Base-by-base conservation (phyloP, 2,329 filamentous ascomycete species). In the Cordyceps pruinosa region DNA sequence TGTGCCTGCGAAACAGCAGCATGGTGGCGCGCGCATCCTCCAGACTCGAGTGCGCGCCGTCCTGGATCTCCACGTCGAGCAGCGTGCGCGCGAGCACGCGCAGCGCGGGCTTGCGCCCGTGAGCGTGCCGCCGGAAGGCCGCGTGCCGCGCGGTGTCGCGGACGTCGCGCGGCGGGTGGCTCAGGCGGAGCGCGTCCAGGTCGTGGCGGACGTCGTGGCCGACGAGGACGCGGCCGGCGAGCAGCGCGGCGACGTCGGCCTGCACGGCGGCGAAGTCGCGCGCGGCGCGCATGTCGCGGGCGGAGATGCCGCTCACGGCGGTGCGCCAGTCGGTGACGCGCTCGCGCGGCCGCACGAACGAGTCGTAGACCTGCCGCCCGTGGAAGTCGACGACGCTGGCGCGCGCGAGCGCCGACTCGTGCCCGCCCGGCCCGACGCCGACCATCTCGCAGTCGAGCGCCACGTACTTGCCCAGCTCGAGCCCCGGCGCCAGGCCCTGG, bases 401-500 rank as follows among this genome's bases (percentile, higher is more conserved):
- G 47, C 94, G 84, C 1, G 94, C 94, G 45, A 99, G 82, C 0
- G 85, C 85, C 35, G 90, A 91, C 67, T 85, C 82, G 61, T 86
- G 78, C 23, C 84, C 81, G 51, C 84, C 84, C 1, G 83, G 82
- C 0, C 88, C 89, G 13, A 95, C 84, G 48, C 93, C 94, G 26
- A 99, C 94, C 94, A 99, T 99, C 74, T 99, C 94, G 72, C 94
- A 99, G 75, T 99, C 94, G 47, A 99, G 83, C 21, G 89, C 88
- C 42, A 99, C 75, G 70, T 96, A 99, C 78, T 94, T 96, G 52
- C 93, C 94, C 21, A 92, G 75, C 54, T 90, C 83, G 35, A 87
- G 73, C 6, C 79, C 82, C 25, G 75, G 70, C 2, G 82, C 79
- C 4, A 84, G 74, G 1, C 87, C 87, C 45, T 83, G 80, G 66